phyloP scores from a whole-genome alignment of 23 red algal species.

The Agarophyton chilense region DNA sequence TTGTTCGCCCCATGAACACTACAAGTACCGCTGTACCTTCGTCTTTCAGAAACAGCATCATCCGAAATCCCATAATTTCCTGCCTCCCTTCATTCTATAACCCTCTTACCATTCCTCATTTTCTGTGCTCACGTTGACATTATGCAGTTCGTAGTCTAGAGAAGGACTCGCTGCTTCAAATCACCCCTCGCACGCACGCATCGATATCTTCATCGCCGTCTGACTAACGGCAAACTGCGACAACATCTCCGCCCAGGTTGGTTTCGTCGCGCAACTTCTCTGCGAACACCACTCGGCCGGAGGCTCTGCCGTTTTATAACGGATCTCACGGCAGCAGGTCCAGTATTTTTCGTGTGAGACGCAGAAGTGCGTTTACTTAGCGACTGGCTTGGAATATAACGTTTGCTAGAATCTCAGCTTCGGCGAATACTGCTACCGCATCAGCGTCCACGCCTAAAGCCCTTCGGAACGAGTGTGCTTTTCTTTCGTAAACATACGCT shows the following conservation, averaged over 20 bases:
- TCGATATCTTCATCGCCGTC: constrained; percentile 84
- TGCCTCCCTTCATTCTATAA: no score
- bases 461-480: constrained; percentile 18
- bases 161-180: no score
- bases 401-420: constrained; percentile 73
- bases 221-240: constrained; percentile 37
- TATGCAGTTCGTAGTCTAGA: no score
- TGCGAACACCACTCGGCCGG: constrained; percentile 37
- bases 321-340: constrained; percentile 75
- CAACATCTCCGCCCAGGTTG: neutral
- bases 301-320: constrained; percentile 48
- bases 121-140: no score
- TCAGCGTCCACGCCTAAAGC: constrained; percentile 55
- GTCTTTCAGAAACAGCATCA: no score
- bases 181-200: constrained; percentile 49
- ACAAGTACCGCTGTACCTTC: no score
- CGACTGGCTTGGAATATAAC: constrained; percentile 75
- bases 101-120: no score
- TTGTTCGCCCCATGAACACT: no score
- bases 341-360: constrained; percentile 12
- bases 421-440: constrained; percentile 65
- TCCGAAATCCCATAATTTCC: no score
- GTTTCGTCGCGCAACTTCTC: constrained; percentile 49
- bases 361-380: constrained; percentile 14
- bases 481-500: constrained; percentile 44